Conservation (phyloP, 2,329 filamentous ascomycete species). For the Nemania sp. region DNA sequence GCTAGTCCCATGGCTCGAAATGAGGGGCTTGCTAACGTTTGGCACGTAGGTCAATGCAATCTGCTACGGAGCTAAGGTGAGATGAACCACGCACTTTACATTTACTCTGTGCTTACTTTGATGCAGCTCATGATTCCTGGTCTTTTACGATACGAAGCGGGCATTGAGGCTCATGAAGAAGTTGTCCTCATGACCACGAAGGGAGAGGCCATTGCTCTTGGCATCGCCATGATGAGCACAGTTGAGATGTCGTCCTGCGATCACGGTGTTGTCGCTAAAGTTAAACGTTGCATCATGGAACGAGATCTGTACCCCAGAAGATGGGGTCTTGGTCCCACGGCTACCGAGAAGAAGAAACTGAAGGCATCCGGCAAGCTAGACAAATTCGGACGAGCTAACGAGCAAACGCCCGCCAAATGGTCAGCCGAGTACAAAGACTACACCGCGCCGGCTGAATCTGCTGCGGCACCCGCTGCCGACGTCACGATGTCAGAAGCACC, state of each 20-base stretch:
- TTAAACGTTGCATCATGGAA: conserved; percentile 99
- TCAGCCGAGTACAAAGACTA: conserved; percentile 91
- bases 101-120: conserved; percentile 4
- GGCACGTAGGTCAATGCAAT: conserved; percentile 70
- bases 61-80: conserved; percentile 87
- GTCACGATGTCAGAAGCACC: conserved; percentile 51
- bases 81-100: not conserved
- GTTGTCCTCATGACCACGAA: conserved; percentile 98
- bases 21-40: conserved; percentile 5
- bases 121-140: conserved; percentile 89
- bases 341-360: conserved; percentile 98
- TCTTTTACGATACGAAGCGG: conserved; percentile 86
- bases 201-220: conserved; percentile 96
- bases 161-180: conserved; percentile 93
- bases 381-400: conserved; percentile 93
- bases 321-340: conserved; percentile 94
- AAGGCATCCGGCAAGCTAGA: conserved; percentile 98
- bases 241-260: conserved; percentile 97
- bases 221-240: conserved; percentile 96
- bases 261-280: conserved; percentile 96
- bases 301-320: conserved; percentile 94
- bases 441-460: conserved; percentile 54
- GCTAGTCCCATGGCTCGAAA: not conserved
- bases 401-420: conserved; percentile 93
- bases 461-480: conserved; percentile 46